Evolutionary conservation across 306 rosid genomes (phyloP).

Genomic region (Lathyrus sativus): DNA sequence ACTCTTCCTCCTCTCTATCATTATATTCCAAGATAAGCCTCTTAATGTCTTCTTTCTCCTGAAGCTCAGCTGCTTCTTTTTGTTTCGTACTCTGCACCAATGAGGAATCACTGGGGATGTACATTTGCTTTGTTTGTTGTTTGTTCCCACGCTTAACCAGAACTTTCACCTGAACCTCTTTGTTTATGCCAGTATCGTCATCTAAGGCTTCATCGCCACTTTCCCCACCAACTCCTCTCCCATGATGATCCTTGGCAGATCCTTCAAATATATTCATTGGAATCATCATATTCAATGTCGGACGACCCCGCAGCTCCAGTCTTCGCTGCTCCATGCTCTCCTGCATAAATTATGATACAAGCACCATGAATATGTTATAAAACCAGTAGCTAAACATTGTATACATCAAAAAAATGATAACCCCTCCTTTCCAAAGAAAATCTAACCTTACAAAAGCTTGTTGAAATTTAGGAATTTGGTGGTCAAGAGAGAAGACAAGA

Average conservation of each 20-base stretch:
- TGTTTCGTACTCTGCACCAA: constrained; percentile 96
- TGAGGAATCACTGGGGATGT: constrained; percentile 84
- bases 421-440: constrained; percentile 11
- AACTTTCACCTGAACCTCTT: constrained; percentile 91
- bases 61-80: constrained; percentile 97
- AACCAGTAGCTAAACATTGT: constrained; percentile 15
- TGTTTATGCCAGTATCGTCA: constrained; percentile 75
- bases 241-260: constrained; percentile 84
- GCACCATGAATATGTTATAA: constrained; percentile 18
- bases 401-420: neutral
- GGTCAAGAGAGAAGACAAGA: constrained; percentile 2
- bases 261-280: constrained; percentile 96
- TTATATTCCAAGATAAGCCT: constrained; percentile 92
- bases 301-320: constrained; percentile 87
- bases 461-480: constrained; percentile 21
- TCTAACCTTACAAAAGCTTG: neutral
- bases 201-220: constrained; percentile 87
- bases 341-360: constrained; percentile 51
- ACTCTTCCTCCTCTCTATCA: constrained; percentile 98
- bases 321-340: constrained; percentile 98
- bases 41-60: constrained; percentile 98
- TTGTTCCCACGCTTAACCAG: constrained; percentile 99
- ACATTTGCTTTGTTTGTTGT: constrained; percentile 96
- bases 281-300: constrained; percentile 90
- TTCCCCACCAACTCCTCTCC: constrained; percentile 75